A percentile compares a stretch with the other conserved stretches of the same genome.
These are phyloP conservation scores for Aspergillus eucalypticola DNA, from an alignment of 2,329 filamentous ascomycete genomes.

Conservation along the genomic window DNA sequence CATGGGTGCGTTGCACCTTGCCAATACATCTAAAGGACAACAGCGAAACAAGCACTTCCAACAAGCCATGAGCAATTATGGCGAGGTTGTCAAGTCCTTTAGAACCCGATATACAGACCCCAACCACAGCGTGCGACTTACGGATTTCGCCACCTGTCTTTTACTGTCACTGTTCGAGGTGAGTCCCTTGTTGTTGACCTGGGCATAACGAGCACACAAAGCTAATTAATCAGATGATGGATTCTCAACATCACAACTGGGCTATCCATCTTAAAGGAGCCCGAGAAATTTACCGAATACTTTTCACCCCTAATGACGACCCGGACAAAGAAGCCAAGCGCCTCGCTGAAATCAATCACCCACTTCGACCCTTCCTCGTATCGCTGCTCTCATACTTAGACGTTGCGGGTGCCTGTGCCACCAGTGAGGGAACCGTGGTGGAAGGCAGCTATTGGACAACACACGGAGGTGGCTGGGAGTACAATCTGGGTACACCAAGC, in stretches of 20 bases:
- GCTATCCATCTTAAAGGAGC: constrained; percentile 43
- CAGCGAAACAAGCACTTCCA: constrained; percentile 39
- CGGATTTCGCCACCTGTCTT: constrained; percentile 39
- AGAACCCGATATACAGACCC: constrained; percentile 29
- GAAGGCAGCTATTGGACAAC: constrained; percentile 43
- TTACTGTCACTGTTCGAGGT: constrained; percentile 40
- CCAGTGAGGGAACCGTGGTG: constrained; percentile 39
- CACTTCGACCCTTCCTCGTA: constrained; percentile 40
- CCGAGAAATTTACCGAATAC: constrained; percentile 38
- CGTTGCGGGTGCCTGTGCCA: constrained; percentile 42
- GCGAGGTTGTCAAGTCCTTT: constrained; percentile 38
- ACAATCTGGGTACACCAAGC: constrained; percentile 37
- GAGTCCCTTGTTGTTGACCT: background rate
- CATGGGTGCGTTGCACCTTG: constrained; percentile 43
- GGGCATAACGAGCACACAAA: background rate
- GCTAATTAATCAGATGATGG: constrained; percentile 36
- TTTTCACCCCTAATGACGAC: constrained; percentile 32
- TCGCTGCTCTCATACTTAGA: constrained; percentile 44
- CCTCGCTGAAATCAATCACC: constrained; percentile 34
- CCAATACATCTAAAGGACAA: constrained; percentile 37
- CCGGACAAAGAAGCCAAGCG: constrained; percentile 30
- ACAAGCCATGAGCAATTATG: constrained; percentile 42
- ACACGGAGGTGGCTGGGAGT: constrained; percentile 41
- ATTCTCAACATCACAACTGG: constrained; percentile 42
- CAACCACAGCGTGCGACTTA: constrained; percentile 26